Evolutionary conservation across 805 yeast genomes (phyloP).

Genomic region (Barnettozyma californica): DNA sequence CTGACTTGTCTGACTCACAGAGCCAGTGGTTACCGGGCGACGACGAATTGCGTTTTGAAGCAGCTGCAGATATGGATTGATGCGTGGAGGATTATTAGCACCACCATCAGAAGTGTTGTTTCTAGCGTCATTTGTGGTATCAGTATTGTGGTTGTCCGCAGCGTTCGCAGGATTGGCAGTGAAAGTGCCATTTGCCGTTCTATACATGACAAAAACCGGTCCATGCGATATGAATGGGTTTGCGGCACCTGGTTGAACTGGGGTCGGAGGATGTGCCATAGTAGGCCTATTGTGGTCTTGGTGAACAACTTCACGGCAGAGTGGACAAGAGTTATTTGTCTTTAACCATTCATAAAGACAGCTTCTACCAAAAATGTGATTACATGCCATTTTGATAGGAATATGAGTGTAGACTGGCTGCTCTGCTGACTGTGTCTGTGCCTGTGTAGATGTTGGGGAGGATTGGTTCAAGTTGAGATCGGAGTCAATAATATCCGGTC

Average conservation of each 20-base stretch:
- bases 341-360: conserved; percentile 84
- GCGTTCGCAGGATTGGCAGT: not conserved
- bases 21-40: not conserved
- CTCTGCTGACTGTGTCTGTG: not conserved
- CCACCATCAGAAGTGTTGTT: conserved; percentile 7
- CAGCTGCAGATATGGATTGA: not conserved
- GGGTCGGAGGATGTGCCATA: not conserved
- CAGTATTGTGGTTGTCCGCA: conserved; percentile 11
- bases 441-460: not conserved
- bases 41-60: not conserved
- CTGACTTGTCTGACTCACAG: not conserved
- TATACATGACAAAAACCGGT: conserved; percentile 3
- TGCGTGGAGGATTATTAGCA: not conserved
- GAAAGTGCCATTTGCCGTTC: not conserved
- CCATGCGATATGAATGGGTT: conserved; percentile 14
- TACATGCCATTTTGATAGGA: conserved; percentile 76
- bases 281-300: conserved; percentile 6
- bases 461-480: conserved; percentile 22
- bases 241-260: conserved; percentile 14
- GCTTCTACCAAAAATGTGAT: conserved; percentile 80
- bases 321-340: conserved; percentile 72
- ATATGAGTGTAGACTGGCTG: conserved; percentile 37
- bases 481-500: not conserved
- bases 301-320: conserved; percentile 57
- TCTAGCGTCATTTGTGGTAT: not conserved